Percentiles rank a stretch among this genome's conserved stretches.
These are phyloP conservation scores for Boletus barrowsii DNA, from an alignment of 768 basidiomycete genomes.

Conservation along the genomic window DNA sequence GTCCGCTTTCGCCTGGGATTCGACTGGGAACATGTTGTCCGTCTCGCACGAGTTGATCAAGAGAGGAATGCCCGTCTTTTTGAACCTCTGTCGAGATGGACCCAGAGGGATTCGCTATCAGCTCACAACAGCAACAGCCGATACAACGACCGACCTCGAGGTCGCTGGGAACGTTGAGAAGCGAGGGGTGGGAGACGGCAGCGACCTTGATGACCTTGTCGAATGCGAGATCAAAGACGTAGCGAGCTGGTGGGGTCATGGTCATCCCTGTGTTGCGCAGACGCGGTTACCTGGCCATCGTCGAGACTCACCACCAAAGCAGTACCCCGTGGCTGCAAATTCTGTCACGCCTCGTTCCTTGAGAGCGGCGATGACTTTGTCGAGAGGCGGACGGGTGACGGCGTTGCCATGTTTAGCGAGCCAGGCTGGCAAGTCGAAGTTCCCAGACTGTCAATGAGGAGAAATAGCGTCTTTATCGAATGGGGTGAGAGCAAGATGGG, in stretches of 20 bases:
- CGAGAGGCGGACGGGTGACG: constrained; percentile 45
- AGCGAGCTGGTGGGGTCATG: constrained; percentile 30
- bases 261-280: too few relatives aligned
- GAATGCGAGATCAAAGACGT: constrained; percentile 44
- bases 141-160: constrained; percentile 48
- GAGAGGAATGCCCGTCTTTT: constrained; percentile 48
- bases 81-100: constrained; percentile 43
- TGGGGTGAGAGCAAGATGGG: too few relatives aligned
- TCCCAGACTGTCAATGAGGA: background rate
- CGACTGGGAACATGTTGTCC: constrained; percentile 50
- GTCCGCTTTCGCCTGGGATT: constrained; percentile 45
- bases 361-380: constrained; percentile 56
- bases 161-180: constrained; percentile 41
- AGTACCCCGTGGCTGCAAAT: constrained; percentile 66
- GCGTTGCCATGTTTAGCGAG: constrained; percentile 38
- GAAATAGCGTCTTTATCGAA: background rate
- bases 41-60: constrained; percentile 65
- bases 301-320: constrained; percentile 53
- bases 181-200: constrained; percentile 47
- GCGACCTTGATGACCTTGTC: constrained; percentile 38
- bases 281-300: too few relatives aligned
- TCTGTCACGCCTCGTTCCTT: constrained; percentile 55
- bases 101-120: background rate
- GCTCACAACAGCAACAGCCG: too few relatives aligned
- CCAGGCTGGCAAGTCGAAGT: constrained; percentile 34